Conservation (phyloP, 1,284 basidiomycete genomes). For the Xanthoconium separans region DNA sequence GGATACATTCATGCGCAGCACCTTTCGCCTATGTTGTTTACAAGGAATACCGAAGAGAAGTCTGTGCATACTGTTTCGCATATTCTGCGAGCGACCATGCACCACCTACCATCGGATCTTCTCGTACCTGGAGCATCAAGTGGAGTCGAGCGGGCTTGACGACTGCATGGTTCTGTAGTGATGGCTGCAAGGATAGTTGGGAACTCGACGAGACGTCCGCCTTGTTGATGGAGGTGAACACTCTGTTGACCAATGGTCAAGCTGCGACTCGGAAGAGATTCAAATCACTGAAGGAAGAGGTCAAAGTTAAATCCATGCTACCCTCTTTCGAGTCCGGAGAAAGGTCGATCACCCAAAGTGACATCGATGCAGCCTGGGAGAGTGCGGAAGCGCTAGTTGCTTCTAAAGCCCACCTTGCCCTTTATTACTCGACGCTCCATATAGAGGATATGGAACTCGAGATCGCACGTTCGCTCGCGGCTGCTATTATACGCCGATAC, state of each 20-base stretch:
- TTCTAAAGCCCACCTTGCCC: conserved; percentile 22
- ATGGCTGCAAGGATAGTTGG: conserved; percentile 47
- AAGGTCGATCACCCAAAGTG: conserved; percentile 25
- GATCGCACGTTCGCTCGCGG: conserved; percentile 48
- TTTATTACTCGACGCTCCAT: conserved; percentile 23
- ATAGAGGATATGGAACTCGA: conserved; percentile 54
- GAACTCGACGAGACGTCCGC: conserved; percentile 33
- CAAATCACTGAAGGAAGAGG: conserved; percentile 33
- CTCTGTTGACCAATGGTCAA: conserved; percentile 35
- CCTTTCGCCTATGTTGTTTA: conserved; percentile 53
- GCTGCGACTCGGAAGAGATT: conserved; percentile 26
- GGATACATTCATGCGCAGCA: conserved; percentile 40
- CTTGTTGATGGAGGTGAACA: conserved; percentile 32
- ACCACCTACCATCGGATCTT: conserved; percentile 11
- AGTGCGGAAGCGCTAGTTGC: conserved; percentile 18
- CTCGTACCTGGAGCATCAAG: conserved; percentile 43
- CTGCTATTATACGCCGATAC: conserved; percentile 45
- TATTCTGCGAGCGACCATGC: conserved; percentile 49
- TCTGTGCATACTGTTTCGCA: conserved; percentile 61
- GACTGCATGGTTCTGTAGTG: conserved; percentile 57
- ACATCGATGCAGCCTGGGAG: conserved; percentile 38
- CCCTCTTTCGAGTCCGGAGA: conserved; percentile 8
- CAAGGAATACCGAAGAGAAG: conserved; percentile 59
- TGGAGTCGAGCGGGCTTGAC: conserved; percentile 32
- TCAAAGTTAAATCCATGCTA: conserved; percentile 18